Evolutionary conservation across 345 rosid genomes (phyloP), one percentile per base, ranked within the genome.

Genomic region (Eucalyptus tenuipes): DNA sequence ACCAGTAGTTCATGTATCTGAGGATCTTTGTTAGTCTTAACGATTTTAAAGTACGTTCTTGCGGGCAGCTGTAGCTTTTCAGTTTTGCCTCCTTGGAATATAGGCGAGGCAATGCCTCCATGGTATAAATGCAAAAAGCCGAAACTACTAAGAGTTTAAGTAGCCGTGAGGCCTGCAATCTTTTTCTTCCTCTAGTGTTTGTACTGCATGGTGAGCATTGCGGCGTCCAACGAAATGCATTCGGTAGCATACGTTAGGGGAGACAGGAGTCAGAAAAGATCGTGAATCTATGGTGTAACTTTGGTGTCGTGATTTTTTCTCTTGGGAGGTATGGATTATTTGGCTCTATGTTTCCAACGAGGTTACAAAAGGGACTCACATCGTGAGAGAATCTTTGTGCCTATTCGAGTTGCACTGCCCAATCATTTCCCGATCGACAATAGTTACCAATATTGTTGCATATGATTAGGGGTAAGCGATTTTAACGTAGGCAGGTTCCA

Each of bases 361-460:
- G 47, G 27, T 10, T 20, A 75, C 40, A 7, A 40, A 40, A 17
- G 2, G 42, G 82, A 75, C 20, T 75, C 82, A 20, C 3, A 13
- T 18, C 22, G 7, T 0, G 47, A 10, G 45, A 37, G 82, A 37
- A 37, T 44, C 27, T 37, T 37, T 0, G 25, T 37, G 25, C 29
- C 82, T 20, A 20, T 20, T 37, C 27, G 13, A 10, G 81, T 71
- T 18, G 14, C 2, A 24, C 24, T 20, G 8, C 15, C 47, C 1
- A 75, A 7, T 75, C 47, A 20, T 2, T 10, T 37, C 15, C 8
- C 2, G 24, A 52, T 13, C 49, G 1, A 2, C 18, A 1, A 8
- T 40, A 3, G 1, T 1, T 37, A 3, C 1, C 8, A 11, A 37
- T 37, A 33, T 9, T 2, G 24, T 3, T 16, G 24, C 13, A 16